Evolutionary conservation across 306 rosid genomes (phyloP).

Genomic region (Canavalia gladiata): DNA sequence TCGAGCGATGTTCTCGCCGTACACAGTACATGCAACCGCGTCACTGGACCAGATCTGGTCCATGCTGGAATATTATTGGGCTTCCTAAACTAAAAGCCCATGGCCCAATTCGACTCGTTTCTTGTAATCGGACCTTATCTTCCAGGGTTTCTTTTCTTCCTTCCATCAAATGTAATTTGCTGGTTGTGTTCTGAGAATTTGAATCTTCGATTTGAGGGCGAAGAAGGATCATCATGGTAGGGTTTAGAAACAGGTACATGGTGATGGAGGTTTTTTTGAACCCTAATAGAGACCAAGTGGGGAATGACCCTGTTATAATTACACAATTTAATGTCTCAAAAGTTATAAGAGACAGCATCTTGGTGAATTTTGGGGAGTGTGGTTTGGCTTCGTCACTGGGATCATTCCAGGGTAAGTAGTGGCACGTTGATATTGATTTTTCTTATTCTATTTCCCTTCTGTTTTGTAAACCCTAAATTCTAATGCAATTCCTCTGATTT

Average conservation of each 20-base stretch:
- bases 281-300: constrained; percentile 66
- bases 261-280: constrained; percentile 81
- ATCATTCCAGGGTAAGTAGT: constrained; percentile 71
- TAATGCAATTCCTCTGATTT: background rate
- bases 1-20: background rate
- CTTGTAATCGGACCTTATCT: constrained; percentile 4
- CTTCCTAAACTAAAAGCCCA: background rate
- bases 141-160: constrained; percentile 34
- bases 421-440: background rate
- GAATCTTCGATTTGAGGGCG: constrained; percentile 1
- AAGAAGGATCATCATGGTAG: constrained; percentile 79
- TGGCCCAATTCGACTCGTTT: background rate
- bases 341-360: constrained; percentile 77
- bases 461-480: no score
- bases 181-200: background rate
- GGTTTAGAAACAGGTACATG: constrained; percentile 81
- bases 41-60: background rate
- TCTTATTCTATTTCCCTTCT: background rate
- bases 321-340: constrained; percentile 72
- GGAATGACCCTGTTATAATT: constrained; percentile 67
- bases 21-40: background rate
- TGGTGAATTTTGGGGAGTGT: constrained; percentile 85
- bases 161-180: no score
- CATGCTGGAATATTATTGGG: background rate
- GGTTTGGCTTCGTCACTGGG: constrained; percentile 82